phyloP scores from a whole-genome alignment of 129 eudicot genomes.

The Flaveria trinervia region DNA sequence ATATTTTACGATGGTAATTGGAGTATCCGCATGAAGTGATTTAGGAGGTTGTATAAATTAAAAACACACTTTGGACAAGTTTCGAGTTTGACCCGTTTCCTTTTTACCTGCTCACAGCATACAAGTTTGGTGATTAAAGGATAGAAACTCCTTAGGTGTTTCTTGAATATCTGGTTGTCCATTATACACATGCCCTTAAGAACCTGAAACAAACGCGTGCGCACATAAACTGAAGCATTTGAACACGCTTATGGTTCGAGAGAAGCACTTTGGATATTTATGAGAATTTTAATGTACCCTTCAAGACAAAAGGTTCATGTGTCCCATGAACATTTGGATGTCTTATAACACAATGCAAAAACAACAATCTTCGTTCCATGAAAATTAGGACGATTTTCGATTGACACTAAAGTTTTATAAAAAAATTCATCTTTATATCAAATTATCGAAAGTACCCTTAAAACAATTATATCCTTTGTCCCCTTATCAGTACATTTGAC shows the following conservation, averaged over 20 bases:
- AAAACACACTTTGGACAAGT: neutral
- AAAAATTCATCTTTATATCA: neutral
- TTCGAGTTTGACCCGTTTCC: neutral
- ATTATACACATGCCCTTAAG: slow-evolving; percentile 84
- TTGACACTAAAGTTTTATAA: neutral
- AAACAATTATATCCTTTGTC: neutral
- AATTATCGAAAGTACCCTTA: neutral
- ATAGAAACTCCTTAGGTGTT: slow-evolving; percentile 81
- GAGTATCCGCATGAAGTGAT: neutral
- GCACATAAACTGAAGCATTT: neutral
- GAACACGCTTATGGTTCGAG: neutral
- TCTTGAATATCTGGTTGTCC: slow-evolving; percentile 77
- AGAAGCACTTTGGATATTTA: neutral
- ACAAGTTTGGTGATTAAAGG: slow-evolving; percentile 92
- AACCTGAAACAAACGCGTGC: slow-evolving; percentile 55
- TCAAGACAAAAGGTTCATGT: neutral
- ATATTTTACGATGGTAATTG: neutral
- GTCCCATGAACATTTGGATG: slow-evolving; percentile 1
- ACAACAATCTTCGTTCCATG: neutral
- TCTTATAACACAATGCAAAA: neutral
- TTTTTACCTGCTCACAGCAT: slow-evolving; percentile 95
- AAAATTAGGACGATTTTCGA: neutral
- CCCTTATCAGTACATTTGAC: neutral
- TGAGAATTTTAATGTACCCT: neutral
- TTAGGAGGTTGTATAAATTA: neutral